Conservation (phyloP, 2,329 filamentous ascomycete genomes). For the Atkinsonella hypoxylon region DNA sequence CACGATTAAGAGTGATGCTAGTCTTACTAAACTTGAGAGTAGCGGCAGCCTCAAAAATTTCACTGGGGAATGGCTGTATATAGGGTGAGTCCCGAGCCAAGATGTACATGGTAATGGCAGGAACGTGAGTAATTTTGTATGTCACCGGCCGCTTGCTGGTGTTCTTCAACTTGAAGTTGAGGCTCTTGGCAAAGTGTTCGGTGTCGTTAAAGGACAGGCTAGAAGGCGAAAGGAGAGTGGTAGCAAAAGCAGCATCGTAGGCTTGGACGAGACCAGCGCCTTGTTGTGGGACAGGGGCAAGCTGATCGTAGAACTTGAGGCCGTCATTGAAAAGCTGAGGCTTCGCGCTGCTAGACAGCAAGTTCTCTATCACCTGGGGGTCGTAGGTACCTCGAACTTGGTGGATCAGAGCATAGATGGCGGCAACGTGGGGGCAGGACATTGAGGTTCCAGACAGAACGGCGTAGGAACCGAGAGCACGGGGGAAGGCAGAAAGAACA, state of each 20-base stretch:
- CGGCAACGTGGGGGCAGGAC: conserved; percentile 45
- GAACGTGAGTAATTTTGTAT: conserved; percentile 38
- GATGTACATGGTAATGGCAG: conserved; percentile 42
- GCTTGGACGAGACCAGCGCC: conserved; percentile 49
- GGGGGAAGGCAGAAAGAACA: conserved; percentile 46
- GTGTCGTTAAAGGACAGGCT: conserved; percentile 54
- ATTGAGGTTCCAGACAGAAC: conserved; percentile 48
- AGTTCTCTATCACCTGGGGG: conserved; percentile 35
- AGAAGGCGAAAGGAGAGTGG: conserved; percentile 39
- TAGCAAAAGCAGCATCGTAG: conserved; percentile 43
- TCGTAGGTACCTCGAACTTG: conserved; percentile 38
- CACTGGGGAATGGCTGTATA: conserved; percentile 33
- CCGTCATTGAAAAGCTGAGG: conserved; percentile 37
- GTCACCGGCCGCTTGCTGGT: conserved; percentile 33
- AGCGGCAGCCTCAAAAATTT: conserved; percentile 28
- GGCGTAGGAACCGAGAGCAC: conserved; percentile 33
- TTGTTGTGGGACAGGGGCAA: conserved; percentile 47
- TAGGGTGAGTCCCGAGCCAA: conserved; percentile 20
- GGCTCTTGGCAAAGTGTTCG: conserved; percentile 35
- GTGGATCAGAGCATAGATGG: conserved; percentile 40
- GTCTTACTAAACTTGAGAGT: conserved; percentile 11
- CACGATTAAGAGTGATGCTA: conserved; percentile 3
- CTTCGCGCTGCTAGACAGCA: conserved; percentile 37
- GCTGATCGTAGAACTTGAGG: conserved; percentile 20
- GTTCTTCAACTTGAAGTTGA: conserved; percentile 46